phyloP scores from a whole-genome alignment of 768 basidiomycete species.

The Dentipellis sp. region DNA sequence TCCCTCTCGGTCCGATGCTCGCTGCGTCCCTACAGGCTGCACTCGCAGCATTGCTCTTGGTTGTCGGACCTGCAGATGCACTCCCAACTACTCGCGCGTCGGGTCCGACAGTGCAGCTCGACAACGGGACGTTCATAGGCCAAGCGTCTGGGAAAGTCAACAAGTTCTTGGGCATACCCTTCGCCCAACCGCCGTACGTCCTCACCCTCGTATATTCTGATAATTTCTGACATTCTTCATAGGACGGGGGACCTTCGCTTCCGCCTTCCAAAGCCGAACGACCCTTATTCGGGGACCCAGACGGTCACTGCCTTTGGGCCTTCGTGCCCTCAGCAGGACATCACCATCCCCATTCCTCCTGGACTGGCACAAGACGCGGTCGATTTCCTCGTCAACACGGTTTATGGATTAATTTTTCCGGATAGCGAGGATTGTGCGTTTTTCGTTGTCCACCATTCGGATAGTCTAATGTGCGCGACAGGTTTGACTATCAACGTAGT shows the following conservation, averaged over 20 bases:
- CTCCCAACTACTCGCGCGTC: neutral
- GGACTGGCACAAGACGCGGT: neutral
- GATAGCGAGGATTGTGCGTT: constrained; percentile 6
- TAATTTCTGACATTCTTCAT: neutral
- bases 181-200: constrained; percentile 12
- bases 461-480: neutral
- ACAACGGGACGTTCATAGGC: constrained; percentile 9
- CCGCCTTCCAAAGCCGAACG: constrained; percentile 5
- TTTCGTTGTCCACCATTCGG: neutral
- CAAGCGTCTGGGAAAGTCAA: constrained; percentile 1
- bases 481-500: constrained; percentile 21
- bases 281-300: constrained; percentile 6
- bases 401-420: neutral
- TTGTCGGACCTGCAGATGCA: neutral
- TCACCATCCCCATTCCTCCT: neutral
- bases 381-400: neutral
- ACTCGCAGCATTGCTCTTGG: too few relatives aligned
- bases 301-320: constrained; percentile 13
- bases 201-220: neutral
- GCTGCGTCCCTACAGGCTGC: too few relatives aligned
- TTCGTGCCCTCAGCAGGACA: constrained; percentile 17
- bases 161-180: constrained; percentile 14
- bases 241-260: constrained; percentile 10
- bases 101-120: constrained; percentile 5
- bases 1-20: too few relatives aligned